These are phyloP conservation scores for Capsicum pubescens DNA, from an alignment of 257 asterid genomes.

Conservation along the genomic window DNA sequence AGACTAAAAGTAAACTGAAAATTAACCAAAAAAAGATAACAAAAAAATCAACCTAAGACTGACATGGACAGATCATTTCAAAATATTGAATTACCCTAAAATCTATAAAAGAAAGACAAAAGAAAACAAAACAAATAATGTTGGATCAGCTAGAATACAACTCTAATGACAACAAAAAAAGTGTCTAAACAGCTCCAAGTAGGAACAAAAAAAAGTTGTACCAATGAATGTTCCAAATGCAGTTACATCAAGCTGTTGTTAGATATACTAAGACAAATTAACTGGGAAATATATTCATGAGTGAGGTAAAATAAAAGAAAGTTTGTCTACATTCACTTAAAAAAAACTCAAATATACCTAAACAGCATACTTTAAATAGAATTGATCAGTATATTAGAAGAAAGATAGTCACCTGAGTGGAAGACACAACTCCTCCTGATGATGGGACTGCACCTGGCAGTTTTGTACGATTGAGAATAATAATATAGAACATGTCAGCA, in stretches of 20 bases:
- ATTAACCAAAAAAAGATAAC: background rate
- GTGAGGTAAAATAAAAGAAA: background rate
- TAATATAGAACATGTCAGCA: background rate
- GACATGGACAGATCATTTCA: background rate
- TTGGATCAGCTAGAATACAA: slow-evolving; percentile 15
- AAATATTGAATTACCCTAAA: background rate
- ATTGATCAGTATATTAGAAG: slow-evolving; percentile 25
- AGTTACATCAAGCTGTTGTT: background rate
- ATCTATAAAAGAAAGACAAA: background rate
- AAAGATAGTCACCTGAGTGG: slow-evolving; percentile 58
- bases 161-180: background rate
- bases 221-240: background rate
- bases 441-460: slow-evolving; percentile 61
- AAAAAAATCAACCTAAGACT: background rate
- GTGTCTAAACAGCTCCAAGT: background rate
- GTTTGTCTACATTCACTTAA: background rate
- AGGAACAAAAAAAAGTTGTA: background rate
- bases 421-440: slow-evolving; percentile 54
- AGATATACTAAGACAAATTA: background rate
- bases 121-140: background rate
- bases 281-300: background rate
- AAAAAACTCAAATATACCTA: slow-evolving; percentile 9
- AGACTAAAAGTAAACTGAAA: background rate
- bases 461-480: slow-evolving; percentile 35
- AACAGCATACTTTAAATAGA: background rate